Percentiles rank a stretch among this genome's conserved stretches.
phyloP scores from a whole-genome alignment of 306 rosid species.

The Citrullus amarus region DNA sequence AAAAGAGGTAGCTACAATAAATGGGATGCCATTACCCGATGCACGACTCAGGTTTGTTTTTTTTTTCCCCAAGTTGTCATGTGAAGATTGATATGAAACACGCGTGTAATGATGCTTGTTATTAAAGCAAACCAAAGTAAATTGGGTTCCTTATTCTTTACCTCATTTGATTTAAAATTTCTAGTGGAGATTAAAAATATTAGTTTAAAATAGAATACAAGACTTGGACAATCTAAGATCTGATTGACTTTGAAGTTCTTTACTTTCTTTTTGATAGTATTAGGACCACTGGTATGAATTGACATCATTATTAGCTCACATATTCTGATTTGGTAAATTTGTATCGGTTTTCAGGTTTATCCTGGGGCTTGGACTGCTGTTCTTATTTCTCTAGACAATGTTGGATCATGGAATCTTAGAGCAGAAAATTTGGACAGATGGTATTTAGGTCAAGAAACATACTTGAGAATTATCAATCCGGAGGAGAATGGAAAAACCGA shows the following conservation, averaged over 20 bases:
- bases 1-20: constrained; percentile 48
- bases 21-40: constrained; percentile 77
- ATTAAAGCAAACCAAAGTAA: not conserved
- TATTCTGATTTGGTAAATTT: not conserved
- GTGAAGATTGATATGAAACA: not conserved
- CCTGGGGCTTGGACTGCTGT: constrained; percentile 89
- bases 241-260: not conserved
- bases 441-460: constrained; percentile 93
- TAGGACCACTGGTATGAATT: not conserved
- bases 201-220: not conserved
- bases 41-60: constrained; percentile 61
- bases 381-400: constrained; percentile 64
- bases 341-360: constrained; percentile 36
- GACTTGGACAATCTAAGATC: not conserved
- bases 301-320: not conserved
- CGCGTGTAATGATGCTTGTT: constrained; percentile 6
- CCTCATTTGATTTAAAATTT: not conserved
- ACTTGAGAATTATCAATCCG: constrained; percentile 62
- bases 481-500: constrained; percentile 64
- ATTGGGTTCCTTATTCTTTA: not conserved
- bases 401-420: constrained; percentile 71
- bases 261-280: not conserved
- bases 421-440: constrained; percentile 79
- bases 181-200: not conserved
- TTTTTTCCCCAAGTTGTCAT: not conserved